Percentiles rank a stretch among this genome's conserved stretches.
These are phyloP conservation scores for Xylaria sp. DNA, from an alignment of 2,329 filamentous ascomycete genomes.

Conservation along the genomic window DNA sequence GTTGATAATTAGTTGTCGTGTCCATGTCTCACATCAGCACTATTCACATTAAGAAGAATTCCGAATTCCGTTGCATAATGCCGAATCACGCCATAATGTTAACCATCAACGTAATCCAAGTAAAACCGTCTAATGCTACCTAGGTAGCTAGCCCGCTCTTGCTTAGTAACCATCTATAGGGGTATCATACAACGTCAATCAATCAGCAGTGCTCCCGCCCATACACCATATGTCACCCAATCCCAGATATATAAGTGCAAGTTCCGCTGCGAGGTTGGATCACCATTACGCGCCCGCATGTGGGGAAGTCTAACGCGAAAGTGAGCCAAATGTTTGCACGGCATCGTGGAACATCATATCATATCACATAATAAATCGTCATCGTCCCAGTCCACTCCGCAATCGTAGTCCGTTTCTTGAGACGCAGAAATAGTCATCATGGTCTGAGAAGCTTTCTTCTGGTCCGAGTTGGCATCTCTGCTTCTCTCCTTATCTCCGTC, in stretches of 20 bases:
- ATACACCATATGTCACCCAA: not conserved
- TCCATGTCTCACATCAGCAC: not conserved
- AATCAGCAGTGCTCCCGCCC: not conserved
- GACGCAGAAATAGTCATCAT: conserved; percentile 30
- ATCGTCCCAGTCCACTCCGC: conserved; percentile 40
- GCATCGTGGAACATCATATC: not conserved
- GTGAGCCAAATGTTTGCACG: not conserved
- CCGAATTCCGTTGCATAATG: not conserved
- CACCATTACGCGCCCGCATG: not conserved
- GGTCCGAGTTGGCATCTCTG: not conserved
- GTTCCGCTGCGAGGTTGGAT: not conserved
- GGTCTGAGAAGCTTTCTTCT: not conserved
- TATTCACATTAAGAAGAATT: not conserved
- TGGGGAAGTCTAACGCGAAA: not conserved
- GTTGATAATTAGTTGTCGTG: too few relatives aligned
- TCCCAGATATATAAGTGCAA: not conserved
- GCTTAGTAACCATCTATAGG: not conserved
- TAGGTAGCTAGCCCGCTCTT: not conserved
- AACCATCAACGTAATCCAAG: too few relatives aligned
- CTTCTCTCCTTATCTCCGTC: not conserved
- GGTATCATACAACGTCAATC: not conserved
- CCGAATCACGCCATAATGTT: not conserved
- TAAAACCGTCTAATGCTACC: too few relatives aligned
- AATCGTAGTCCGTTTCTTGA: conserved; percentile 46
- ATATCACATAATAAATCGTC: conserved; percentile 32